Evolutionary conservation across 495 filamentous ascomycete genomes (phyloP), one percentile per base, ranked within the genome.

Genomic region (Pyrenopolyporus hunteri): DNA sequence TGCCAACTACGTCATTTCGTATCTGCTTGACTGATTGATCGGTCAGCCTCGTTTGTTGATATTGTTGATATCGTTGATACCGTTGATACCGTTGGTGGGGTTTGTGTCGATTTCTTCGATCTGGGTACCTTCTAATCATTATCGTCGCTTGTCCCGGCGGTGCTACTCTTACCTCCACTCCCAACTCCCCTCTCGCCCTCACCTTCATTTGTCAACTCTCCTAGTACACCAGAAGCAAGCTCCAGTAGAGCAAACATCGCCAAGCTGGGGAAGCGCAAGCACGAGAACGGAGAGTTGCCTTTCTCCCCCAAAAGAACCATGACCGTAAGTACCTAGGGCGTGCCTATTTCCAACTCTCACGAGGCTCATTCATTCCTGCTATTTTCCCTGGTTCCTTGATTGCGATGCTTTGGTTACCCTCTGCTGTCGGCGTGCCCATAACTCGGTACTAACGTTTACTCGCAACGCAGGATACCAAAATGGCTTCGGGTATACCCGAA

Each of bases 201-300:
- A 46, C 20, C 17, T 31, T 40, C 14, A 16, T 32, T 31, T 17
- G 14, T 50, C 14, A 17, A 13, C 17, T 51, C 46, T 53, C 20
- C 29, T 51, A 57, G 28, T 37, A 48, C n/a, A 44, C 35, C 31
- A 46, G 40, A 57, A 23, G 40, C 16, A 45, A 42, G 63, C 63
- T 66, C 63, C 43, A 46, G 44, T 53, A 56, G 63, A 66, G 63
- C 63, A 53, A 57, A 65, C 48, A 59, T 46, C 59, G 66, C 45
- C 63, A 71, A 71, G 67, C 87, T 87, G 85, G 88, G 86, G 83
- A 90, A 96, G 84, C 89, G 91, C 78, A 93, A 90, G 80, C 81
- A 86, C 70, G 92, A 90, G 66, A 82, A 84, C 78, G 88, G 89
- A 78, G 85, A 90, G 69, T 75, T 82, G 73, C 76, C 80, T 78